phyloP scores from a whole-genome alignment of 176 grass and related monocot genomes.

The Aegilops bicornis region DNA sequence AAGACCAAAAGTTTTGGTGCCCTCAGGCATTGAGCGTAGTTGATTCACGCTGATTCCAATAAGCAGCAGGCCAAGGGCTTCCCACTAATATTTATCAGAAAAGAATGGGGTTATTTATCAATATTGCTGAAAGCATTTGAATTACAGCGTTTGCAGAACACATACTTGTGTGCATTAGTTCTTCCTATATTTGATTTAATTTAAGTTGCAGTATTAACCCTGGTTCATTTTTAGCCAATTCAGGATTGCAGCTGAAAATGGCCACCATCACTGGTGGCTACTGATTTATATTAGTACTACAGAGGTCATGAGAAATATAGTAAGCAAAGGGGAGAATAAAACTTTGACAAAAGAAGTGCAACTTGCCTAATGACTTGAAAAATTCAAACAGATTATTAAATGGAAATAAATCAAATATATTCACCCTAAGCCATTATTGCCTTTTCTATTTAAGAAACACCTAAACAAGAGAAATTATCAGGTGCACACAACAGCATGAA shows the following conservation, averaged over 20 bases:
- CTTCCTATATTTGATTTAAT: neutral
- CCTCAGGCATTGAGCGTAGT: slow-evolving; percentile 64
- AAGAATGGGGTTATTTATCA: slow-evolving; percentile 19
- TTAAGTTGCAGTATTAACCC: neutral
- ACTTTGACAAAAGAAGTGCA: neutral
- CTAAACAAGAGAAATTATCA: neutral
- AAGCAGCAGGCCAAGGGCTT: slow-evolving; percentile 95
- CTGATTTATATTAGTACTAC: slow-evolving; percentile 42
- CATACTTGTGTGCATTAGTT: neutral
- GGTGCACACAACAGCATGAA: neutral
- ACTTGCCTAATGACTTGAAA: slow-evolving; percentile 7
- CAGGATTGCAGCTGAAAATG: neutral
- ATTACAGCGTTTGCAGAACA: neutral
- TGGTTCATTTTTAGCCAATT: neutral
- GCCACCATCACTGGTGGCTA: neutral
- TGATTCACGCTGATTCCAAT: slow-evolving; percentile 99
- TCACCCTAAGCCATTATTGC: neutral
- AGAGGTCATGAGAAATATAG: slow-evolving; percentile 4
- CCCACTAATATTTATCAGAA: slow-evolving; percentile 62
- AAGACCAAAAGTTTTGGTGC: slow-evolving; percentile 65
- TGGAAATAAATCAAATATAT: neutral
- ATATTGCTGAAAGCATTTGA: slow-evolving; percentile 11
- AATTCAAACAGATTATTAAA: slow-evolving; percentile 9
- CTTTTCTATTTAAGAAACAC: neutral
- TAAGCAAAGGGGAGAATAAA: slow-evolving; percentile 5